These are phyloP conservation scores for Pleurotus citrinopileatus DNA, from an alignment of 768 basidiomycete genomes.

Conservation along the genomic window DNA sequence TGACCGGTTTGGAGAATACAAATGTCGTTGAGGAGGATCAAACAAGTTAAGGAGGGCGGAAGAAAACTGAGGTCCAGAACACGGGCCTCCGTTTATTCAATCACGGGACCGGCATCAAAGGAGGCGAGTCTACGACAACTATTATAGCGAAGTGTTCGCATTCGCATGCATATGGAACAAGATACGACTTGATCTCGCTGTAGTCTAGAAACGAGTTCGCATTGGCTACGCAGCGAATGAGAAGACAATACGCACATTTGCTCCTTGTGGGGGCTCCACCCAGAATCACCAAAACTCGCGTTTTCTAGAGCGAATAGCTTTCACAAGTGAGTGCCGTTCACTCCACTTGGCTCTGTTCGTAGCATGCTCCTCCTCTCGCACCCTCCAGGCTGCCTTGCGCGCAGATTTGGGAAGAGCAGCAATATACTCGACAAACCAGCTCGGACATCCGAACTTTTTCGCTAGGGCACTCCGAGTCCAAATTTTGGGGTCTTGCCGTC, in stretches of 20 bases:
- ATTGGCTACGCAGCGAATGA: too few relatives aligned
- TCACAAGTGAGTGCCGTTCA: slow-evolving; percentile 58
- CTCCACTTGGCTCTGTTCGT: slow-evolving; percentile 60
- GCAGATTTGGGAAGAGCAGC: slow-evolving; percentile 58
- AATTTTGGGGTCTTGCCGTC: slow-evolving; percentile 50
- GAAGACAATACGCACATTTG: slow-evolving; percentile 5
- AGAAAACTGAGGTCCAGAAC: background rate
- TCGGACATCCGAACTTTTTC: slow-evolving; percentile 71
- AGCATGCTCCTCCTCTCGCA: slow-evolving; percentile 46
- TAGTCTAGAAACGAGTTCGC: background rate
- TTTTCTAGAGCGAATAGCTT: slow-evolving; percentile 65
- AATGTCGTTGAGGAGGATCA: background rate
- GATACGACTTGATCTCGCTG: background rate
- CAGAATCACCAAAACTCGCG: slow-evolving; percentile 65
- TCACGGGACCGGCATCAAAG: slow-evolving; percentile 1
- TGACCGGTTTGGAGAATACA: background rate
- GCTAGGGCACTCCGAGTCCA: slow-evolving; percentile 72
- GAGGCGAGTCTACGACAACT: background rate
- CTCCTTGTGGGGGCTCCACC: background rate
- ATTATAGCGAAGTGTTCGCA: background rate
- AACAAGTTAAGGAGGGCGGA: background rate
- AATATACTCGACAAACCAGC: slow-evolving; percentile 60
- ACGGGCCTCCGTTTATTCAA: slow-evolving; percentile 4
- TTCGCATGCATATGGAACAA: background rate
- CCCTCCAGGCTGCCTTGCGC: slow-evolving; percentile 38